Conservation (phyloP, 2,329 filamentous ascomycete species). For the Moelleriella libera region DNA sequence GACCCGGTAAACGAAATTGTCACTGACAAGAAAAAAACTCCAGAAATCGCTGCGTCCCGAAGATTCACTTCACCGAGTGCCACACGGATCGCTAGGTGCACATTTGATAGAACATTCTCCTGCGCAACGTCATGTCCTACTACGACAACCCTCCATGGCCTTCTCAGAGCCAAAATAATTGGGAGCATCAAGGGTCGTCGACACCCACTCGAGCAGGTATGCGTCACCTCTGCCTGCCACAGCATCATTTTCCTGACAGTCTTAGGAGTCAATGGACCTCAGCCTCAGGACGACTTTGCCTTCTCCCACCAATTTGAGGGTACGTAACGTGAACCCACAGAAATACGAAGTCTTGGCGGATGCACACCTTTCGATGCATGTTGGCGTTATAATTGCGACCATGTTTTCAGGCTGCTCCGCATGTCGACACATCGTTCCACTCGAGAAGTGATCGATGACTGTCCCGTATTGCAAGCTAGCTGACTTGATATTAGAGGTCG, state of each 20-base stretch:
- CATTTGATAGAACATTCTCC: too few relatives aligned
- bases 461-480: not conserved
- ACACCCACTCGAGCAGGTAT: constrained; percentile 26
- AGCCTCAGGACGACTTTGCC: constrained; percentile 62
- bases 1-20: too few relatives aligned
- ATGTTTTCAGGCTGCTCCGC: not conserved
- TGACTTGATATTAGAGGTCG: constrained; percentile 55
- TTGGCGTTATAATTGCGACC: not conserved
- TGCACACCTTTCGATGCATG: too few relatives aligned
- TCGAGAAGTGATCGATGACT: not conserved
- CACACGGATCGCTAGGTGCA: too few relatives aligned
- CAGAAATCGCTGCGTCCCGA: too few relatives aligned
- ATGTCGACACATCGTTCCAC: not conserved
- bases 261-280: constrained; percentile 60
- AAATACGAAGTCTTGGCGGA: too few relatives aligned
- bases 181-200: constrained; percentile 28
- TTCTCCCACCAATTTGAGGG: constrained; percentile 84
- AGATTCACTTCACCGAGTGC: too few relatives aligned
- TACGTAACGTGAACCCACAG: constrained; percentile 31
- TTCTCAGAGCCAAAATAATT: constrained; percentile 23
- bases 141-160: constrained; percentile 30
- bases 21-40: too few relatives aligned
- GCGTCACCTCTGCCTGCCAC: not conserved
- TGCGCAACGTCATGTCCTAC: constrained; percentile 22
- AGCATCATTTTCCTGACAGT: not conserved